Percentiles rank a stretch among this genome's conserved stretches.
Evolutionary conservation across 495 filamentous ascomycete genomes (phyloP).

Genomic region (Tuber indicum): DNA sequence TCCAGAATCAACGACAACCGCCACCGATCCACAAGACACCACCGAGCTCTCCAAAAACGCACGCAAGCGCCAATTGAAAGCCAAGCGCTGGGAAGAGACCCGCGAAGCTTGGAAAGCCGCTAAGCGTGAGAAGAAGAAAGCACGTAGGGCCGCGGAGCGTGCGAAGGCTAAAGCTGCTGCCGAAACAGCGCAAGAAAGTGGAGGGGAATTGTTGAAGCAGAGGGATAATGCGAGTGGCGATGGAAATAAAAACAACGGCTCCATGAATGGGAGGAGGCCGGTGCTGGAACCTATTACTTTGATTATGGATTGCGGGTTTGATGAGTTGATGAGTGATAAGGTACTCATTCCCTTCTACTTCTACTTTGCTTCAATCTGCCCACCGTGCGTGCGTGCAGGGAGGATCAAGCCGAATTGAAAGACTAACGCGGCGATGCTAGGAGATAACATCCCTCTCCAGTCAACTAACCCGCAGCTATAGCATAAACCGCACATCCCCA

Average conservation of each 20-base stretch:
- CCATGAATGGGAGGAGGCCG: slow-evolving; percentile 36
- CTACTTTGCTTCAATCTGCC: neutral
- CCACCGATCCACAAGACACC: slow-evolving; percentile 26
- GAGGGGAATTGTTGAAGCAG: neutral
- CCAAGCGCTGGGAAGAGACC: slow-evolving; percentile 61
- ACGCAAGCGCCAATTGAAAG: slow-evolving; percentile 62
- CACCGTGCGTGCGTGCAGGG: neutral
- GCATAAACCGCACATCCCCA: slow-evolving; percentile 64
- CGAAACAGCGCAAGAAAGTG: neutral
- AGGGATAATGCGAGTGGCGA: neutral
- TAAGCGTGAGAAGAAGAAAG: slow-evolving; percentile 69
- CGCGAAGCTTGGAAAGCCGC: slow-evolving; percentile 62
- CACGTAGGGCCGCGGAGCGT: slow-evolving; percentile 45
- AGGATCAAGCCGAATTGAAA: neutral
- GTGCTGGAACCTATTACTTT: slow-evolving; percentile 61
- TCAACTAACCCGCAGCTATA: slow-evolving; percentile 83
- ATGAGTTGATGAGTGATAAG: slow-evolving; percentile 75
- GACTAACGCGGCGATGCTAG: slow-evolving; percentile 8
- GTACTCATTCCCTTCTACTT: slow-evolving; percentile 12
- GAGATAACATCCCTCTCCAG: slow-evolving; percentile 73
- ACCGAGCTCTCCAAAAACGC: slow-evolving; percentile 68
- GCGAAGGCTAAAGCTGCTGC: slow-evolving; percentile 7
- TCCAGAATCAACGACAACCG: neutral
- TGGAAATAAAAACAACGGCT: neutral
- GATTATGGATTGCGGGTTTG: slow-evolving; percentile 86